Conservation (phyloP, 208 protist genomes). For the Trichomonas tenax region DNA sequence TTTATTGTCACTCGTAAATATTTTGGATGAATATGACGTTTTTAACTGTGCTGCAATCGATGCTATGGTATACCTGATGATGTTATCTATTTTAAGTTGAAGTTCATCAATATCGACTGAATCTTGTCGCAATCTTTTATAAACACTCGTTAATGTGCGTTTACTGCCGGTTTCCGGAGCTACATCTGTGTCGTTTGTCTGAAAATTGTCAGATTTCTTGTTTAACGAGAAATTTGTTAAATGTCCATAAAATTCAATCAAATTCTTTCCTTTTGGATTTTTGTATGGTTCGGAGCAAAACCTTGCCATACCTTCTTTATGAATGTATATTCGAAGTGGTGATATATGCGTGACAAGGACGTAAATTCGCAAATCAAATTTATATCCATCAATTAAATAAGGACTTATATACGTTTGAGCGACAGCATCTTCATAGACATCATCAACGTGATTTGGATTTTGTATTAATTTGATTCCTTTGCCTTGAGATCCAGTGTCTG, state of each 20-base stretch:
- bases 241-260: constrained; percentile 31
- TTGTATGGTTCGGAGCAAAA: constrained; percentile 43
- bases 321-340: constrained; percentile 45
- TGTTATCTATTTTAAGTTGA: background rate
- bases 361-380: constrained; percentile 30
- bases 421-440: background rate
- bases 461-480: constrained; percentile 23
- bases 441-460: background rate
- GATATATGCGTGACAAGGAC: constrained; percentile 16
- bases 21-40: background rate
- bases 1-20: background rate
- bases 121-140: background rate
- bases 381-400: constrained; percentile 27
- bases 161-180: background rate
- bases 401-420: constrained; percentile 23
- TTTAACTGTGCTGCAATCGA: background rate
- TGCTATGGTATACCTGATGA: background rate
- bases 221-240: constrained; percentile 46
- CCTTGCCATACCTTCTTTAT: constrained; percentile 39
- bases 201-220: constrained; percentile 26
- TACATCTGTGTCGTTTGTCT: background rate
- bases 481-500: constrained; percentile 24
- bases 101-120: background rate
- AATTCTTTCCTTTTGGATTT: constrained; percentile 10
- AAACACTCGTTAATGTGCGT: background rate